These are phyloP conservation scores for Lablab purpureus DNA, from an alignment of 306 rosid species.

Conservation along the genomic window DNA sequence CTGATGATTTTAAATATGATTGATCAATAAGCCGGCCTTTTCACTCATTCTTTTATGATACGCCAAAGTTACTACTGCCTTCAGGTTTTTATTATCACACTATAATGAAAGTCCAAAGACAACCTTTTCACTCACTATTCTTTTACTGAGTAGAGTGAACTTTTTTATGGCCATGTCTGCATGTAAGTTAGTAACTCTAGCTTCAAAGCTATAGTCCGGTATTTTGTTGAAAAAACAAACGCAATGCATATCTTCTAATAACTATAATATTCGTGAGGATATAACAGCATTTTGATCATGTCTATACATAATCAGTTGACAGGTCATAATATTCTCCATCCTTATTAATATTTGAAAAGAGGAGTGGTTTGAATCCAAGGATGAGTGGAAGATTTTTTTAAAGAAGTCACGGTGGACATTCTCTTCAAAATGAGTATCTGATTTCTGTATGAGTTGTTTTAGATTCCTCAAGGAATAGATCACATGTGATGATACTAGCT, in stretches of 20 bases:
- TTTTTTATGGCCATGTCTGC: background rate
- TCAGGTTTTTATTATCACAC: background rate
- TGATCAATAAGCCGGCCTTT: background rate
- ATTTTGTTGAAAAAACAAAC: background rate
- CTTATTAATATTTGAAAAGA: constrained; percentile 16
- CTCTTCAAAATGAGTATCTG: background rate
- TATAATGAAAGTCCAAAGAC: background rate
- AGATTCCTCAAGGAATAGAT: constrained; percentile 30
- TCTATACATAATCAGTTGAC: background rate
- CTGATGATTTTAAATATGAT: background rate
- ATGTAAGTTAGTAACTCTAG: background rate
- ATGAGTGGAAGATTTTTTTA: background rate
- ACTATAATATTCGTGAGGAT: background rate
- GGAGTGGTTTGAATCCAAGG: constrained; percentile 9
- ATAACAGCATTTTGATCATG: background rate
- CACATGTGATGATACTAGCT: background rate
- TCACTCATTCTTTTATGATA: background rate
- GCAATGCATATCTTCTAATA: background rate
- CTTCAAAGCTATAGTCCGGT: background rate
- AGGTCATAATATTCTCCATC: constrained; percentile 17
- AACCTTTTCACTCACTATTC: background rate
- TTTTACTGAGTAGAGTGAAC: background rate
- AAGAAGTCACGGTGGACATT: background rate
- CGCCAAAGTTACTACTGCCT: background rate
- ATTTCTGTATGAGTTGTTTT: constrained; percentile 41